These are phyloP conservation scores for Megacollybia marginata DNA, from an alignment of 768 basidiomycete species.

Conservation along the genomic window DNA sequence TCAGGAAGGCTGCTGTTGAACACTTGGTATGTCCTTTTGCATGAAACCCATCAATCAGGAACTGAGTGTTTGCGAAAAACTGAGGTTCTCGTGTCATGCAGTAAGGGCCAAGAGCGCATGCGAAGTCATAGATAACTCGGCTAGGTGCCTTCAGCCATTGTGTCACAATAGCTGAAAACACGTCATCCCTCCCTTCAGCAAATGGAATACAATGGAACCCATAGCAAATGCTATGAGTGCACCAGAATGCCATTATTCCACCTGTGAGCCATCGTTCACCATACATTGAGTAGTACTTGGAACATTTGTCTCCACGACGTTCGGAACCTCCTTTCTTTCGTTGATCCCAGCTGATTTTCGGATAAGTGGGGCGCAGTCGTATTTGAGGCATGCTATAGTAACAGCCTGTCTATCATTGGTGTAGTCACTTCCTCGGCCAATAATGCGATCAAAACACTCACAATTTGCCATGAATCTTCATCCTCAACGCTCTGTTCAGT, in stretches of 20 bases:
- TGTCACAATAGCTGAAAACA: conserved; percentile 18
- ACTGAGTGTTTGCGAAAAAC: conserved; percentile 25
- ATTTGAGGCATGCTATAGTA: conserved; percentile 24
- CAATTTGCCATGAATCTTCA: background rate
- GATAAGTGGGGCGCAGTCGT: conserved; percentile 19
- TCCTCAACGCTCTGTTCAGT: background rate
- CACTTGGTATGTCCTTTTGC: conserved; percentile 25
- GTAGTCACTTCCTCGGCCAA: background rate
- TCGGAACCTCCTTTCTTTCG: conserved; percentile 2
- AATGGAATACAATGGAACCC: conserved; percentile 14
- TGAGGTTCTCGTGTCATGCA: conserved; percentile 15
- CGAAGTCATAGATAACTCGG: conserved; percentile 24
- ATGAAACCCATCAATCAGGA: conserved; percentile 28
- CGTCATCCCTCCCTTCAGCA: conserved; percentile 18
- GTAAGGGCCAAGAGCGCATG: conserved; percentile 22
- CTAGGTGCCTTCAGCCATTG: conserved; percentile 21
- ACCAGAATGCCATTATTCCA: conserved; percentile 4
- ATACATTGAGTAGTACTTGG: conserved; percentile 10
- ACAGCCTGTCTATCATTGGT: conserved; percentile 18
- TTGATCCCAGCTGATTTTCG: conserved; percentile 15
- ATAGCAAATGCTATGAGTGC: conserved; percentile 10
- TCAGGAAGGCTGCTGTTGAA: conserved; percentile 19
- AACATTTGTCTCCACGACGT: conserved; percentile 9
- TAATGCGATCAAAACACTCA: background rate
- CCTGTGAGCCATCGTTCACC: conserved; percentile 2